Conservation (phyloP, 2,329 filamentous ascomycete species). For the Colletotrichum endophyticum region DNA sequence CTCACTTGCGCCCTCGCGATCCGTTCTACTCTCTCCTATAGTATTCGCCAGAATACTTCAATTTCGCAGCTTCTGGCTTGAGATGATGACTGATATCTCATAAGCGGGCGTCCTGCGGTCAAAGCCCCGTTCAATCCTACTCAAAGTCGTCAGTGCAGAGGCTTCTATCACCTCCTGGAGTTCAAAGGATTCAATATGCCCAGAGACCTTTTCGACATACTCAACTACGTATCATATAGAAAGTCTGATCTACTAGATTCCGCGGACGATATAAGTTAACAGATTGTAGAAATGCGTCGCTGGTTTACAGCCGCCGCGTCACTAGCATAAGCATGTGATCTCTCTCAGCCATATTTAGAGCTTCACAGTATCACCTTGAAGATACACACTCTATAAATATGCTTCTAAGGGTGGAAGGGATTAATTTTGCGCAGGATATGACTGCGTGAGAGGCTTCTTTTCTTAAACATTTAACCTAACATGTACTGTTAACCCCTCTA, state of each 20-base stretch:
- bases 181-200: background rate
- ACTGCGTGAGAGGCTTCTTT: too few relatives aligned
- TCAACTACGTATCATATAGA: rapidly evolving
- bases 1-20: background rate
- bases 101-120: background rate
- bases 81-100: background rate
- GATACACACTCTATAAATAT: too few relatives aligned
- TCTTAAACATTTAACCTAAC: too few relatives aligned
- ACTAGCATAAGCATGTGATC: too few relatives aligned
- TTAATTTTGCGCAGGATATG: too few relatives aligned
- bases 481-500: too few relatives aligned
- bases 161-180: background rate
- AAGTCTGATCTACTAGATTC: rapidly evolving
- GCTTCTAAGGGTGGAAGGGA: too few relatives aligned
- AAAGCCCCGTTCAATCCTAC: background rate
- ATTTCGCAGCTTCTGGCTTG: background rate
- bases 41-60: background rate
- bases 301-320: too few relatives aligned
- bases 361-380: too few relatives aligned
- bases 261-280: background rate
- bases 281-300: background rate
- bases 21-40: background rate
- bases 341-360: too few relatives aligned
- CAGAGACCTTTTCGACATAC: background rate
- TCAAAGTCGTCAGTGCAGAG: background rate